These are phyloP conservation scores for Phytopythium kandeliae DNA, from an alignment of 352 stramenopile genomes.

Conservation along the genomic window DNA sequence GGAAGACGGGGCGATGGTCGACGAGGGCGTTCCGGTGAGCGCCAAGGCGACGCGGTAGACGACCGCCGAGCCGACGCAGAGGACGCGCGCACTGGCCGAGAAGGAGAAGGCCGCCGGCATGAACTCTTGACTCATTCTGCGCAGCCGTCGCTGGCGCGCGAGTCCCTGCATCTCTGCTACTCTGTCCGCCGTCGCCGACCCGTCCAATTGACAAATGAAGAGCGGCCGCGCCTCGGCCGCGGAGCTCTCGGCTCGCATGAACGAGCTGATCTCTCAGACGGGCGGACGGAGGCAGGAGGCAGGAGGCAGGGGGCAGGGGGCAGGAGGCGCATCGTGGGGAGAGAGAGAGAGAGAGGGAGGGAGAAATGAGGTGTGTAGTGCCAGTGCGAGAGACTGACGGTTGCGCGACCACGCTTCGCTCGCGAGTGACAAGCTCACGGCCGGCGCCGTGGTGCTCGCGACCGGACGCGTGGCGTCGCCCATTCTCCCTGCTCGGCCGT, in stretches of 20 bases:
- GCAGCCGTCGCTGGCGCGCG: slow-evolving; percentile 33
- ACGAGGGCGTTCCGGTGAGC: slow-evolving; percentile 15
- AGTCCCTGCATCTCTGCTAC: not conserved
- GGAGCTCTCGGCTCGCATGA: no score
- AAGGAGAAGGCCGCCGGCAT: slow-evolving; percentile 41
- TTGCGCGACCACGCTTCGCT: no score
- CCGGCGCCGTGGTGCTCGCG: not conserved
- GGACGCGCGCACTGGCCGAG: slow-evolving; percentile 31
- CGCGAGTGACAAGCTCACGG: no score
- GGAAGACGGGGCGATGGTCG: not conserved
- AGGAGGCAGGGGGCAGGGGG: no score
- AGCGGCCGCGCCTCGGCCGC: no score
- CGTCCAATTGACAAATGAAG: not conserved
- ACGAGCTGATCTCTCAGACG: no score
- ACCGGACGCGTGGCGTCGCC: not conserved
- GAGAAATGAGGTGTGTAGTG: not conserved
- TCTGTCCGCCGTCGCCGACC: no score
- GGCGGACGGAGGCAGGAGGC: not conserved
- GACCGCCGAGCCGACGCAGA: slow-evolving; percentile 50
- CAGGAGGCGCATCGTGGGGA: no score
- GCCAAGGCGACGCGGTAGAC: slow-evolving; percentile 55
- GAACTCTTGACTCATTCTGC: slow-evolving; percentile 59
- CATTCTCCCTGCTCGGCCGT: not conserved
- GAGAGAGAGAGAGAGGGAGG: not conserved
- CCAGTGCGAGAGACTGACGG: not conserved